Evolutionary conservation across 2,329 filamentous ascomycete genomes (phyloP).

Genomic region (Pseudogymnoascus sp.): DNA sequence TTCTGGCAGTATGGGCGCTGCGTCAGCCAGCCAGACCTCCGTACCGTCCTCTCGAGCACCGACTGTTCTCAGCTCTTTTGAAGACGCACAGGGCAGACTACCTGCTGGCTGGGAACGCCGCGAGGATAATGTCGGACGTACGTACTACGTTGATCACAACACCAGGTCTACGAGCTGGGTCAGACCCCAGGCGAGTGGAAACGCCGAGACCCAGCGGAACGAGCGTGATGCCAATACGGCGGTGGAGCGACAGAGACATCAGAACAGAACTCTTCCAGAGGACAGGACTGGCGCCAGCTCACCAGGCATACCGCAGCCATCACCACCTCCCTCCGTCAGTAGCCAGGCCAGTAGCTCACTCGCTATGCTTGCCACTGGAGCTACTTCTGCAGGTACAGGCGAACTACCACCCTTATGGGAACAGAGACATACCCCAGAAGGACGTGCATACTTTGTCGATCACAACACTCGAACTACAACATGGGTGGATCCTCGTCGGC

Average conservation of each 20-base stretch:
- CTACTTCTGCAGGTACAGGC: slow-evolving; percentile 86
- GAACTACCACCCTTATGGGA: slow-evolving; percentile 96
- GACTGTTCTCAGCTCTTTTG: slow-evolving; percentile 77
- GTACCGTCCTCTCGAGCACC: slow-evolving; percentile 18
- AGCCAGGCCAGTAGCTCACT: slow-evolving; percentile 45
- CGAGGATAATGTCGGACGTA: slow-evolving; percentile 89
- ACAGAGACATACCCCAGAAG: slow-evolving; percentile 90
- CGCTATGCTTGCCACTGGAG: slow-evolving; percentile 90
- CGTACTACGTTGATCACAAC: slow-evolving; percentile 98
- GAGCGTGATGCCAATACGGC: slow-evolving; percentile 87
- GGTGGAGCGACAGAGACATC: slow-evolving; percentile 84
- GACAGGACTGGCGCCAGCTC: slow-evolving; percentile 92
- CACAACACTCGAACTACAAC: slow-evolving; percentile 97
- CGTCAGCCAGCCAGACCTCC: slow-evolving; percentile 14
- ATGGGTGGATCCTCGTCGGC: slow-evolving; percentile 93
- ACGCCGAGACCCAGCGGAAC: slow-evolving; percentile 64
- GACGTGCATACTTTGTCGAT: slow-evolving; percentile 92
- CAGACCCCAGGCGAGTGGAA: slow-evolving; percentile 71
- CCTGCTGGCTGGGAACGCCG: slow-evolving; percentile 93
- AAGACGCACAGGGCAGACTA: slow-evolving; percentile 88
- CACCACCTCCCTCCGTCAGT: slow-evolving; percentile 24
- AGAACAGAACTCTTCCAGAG: slow-evolving; percentile 91
- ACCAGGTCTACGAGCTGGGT: slow-evolving; percentile 96
- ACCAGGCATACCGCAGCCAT: slow-evolving; percentile 57
- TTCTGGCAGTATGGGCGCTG: slow-evolving; percentile 25